These are phyloP conservation scores for California macrophylla DNA, from an alignment of 441 rosid genomes.

Conservation along the genomic window DNA sequence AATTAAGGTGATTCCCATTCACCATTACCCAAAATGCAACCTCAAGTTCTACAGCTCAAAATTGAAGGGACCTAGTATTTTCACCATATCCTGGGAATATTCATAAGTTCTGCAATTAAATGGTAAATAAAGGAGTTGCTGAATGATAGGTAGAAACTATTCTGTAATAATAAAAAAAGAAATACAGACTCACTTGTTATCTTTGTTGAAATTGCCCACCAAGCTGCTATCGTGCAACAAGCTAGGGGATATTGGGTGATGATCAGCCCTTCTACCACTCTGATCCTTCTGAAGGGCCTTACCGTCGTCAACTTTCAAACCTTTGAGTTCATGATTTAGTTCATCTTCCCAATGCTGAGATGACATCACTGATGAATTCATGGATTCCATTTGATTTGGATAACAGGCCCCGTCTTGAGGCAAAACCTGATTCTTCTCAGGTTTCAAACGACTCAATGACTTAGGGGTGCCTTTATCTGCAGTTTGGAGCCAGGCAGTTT, in stretches of 20 bases:
- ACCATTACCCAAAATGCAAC: neutral
- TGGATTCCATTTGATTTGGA: constrained; percentile 40
- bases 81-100: neutral
- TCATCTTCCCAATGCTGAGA: constrained; percentile 70
- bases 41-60: neutral
- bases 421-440: constrained; percentile 82
- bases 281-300: constrained; percentile 46
- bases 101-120: neutral
- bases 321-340: constrained; percentile 51
- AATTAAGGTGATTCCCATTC: neutral
- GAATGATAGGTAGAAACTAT: neutral
- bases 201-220: constrained; percentile 45
- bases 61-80: neutral
- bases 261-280: constrained; percentile 35
- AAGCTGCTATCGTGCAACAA: constrained; percentile 55
- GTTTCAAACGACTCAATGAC: constrained; percentile 45
- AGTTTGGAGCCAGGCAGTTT: constrained; percentile 91
- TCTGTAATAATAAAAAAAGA: constrained; percentile 1
- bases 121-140: neutral
- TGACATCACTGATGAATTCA: constrained; percentile 37
- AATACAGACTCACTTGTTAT: constrained; percentile 58
- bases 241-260: constrained; percentile 77
- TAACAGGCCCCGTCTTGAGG: constrained; percentile 63
- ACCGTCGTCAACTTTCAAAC: constrained; percentile 46
- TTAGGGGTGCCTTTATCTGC: constrained; percentile 74